phyloP scores from a whole-genome alignment of 805 yeast species.

The Zygotorulaspora chibaensis region DNA sequence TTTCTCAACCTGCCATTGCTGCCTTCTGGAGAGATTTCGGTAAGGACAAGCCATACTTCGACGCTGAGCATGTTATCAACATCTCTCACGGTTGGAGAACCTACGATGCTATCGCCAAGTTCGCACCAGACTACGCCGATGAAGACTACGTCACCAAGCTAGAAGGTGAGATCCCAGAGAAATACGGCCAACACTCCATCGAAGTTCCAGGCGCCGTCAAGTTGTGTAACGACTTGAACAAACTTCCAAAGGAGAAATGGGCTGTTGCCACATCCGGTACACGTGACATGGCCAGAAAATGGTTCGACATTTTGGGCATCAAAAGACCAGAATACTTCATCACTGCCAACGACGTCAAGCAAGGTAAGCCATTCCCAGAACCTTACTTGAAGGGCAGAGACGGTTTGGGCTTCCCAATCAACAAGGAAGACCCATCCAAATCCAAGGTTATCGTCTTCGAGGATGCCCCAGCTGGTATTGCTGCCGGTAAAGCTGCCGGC shows the following conservation, averaged over 20 bases:
- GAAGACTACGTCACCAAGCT: constrained; percentile 59
- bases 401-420: constrained; percentile 37
- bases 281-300: constrained; percentile 66
- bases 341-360: constrained; percentile 72
- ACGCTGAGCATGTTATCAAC: constrained; percentile 65
- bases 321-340: constrained; percentile 70
- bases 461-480: constrained; percentile 85
- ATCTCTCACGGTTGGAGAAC: constrained; percentile 83
- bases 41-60: constrained; percentile 59
- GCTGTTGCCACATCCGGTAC: constrained; percentile 88
- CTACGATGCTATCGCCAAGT: constrained; percentile 66
- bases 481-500: constrained; percentile 80
- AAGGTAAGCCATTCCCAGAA: constrained; percentile 85
- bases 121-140: constrained; percentile 71
- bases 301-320: constrained; percentile 64
- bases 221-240: constrained; percentile 51
- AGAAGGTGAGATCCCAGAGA: constrained; percentile 66
- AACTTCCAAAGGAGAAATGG: constrained; percentile 59
- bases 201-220: constrained; percentile 74
- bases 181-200: constrained; percentile 66
- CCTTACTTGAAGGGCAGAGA: constrained; percentile 62
- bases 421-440: constrained; percentile 35
- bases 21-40: constrained; percentile 78
- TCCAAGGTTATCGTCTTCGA: constrained; percentile 65
- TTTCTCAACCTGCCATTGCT: constrained; percentile 78